Base-by-base conservation (phyloP, 208 protist genomes). In the Trypanosomatidae sp. region DNA sequence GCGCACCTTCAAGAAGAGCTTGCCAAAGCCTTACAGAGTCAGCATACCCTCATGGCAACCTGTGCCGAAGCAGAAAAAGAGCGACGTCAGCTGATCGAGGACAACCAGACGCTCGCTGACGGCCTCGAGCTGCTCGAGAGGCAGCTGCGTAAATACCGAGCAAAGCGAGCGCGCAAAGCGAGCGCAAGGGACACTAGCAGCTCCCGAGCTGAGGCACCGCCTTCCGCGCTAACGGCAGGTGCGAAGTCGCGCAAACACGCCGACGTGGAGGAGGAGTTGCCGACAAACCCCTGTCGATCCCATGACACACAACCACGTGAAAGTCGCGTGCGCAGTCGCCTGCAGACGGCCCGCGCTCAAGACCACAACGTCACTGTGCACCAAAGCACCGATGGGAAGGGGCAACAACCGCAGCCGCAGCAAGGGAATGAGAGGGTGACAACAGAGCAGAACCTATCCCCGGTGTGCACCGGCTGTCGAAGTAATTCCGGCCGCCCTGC, bases 101-200 rank as follows among this genome's bases (percentile, higher is more conserved):
- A 87, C 76, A 87, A 84, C 74, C 39, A 74, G 50, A 68, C 73
- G 44, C 76, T 87, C 28, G 82, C 82, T 2, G 71, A 73, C n/a
- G 82, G 79, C 19, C 66, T 78, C 36, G 72, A 79, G 59, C 59
- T 79, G 25, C 64, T 83, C 44, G 41, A 76, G 33, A 52, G 66
- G 69, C 71, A 79, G n/a, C 73, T 85, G 25, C 52, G 64, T 17
- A 75, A 76, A 28, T 25, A 41, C 25, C 64, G 49, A 44, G 69
- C 43, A 1, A 62, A 56, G 58, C 1, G 28, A 1, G 33, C 28
- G 15, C 55, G 22, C 52, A 41, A 62, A 8, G 30, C 33, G 13
- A 62, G 9, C 50, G n/a, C 28, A 39, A n/a, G 39, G 6, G 33
- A 30, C 39, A 19, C 39, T 10, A 22, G n/a, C 19, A n/a, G 2